These are phyloP conservation scores for Vitis amurensis DNA, from an alignment of 164 flowering plant genomes.

Conservation along the genomic window DNA sequence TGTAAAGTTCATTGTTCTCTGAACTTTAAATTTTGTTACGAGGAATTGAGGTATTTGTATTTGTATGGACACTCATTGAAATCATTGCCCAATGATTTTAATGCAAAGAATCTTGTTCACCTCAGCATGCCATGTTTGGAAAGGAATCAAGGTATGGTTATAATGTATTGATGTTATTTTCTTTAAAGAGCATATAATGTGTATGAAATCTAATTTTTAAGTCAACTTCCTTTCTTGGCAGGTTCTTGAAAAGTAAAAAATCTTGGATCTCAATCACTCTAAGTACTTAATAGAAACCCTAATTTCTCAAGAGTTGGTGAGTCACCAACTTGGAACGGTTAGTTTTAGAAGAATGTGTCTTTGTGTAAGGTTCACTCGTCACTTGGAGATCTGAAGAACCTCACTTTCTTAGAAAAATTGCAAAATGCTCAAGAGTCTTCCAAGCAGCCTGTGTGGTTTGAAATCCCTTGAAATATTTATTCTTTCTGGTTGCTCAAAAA, in stretches of 20 bases:
- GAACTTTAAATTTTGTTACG: neutral
- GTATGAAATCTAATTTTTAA: too few species aligned
- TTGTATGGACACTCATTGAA: neutral
- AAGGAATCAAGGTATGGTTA: constrained; percentile 2
- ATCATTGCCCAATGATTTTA: constrained; percentile 3
- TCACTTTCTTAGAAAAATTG: constrained; percentile 8
- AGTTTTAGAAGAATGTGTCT: constrained; percentile 10
- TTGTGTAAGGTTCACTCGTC: constrained; percentile 14
- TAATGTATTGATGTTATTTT: neutral
- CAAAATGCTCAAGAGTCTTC: constrained; percentile 11
- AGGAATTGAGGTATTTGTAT: constrained; percentile 1
- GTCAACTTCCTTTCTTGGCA: neutral
- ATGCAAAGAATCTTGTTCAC: neutral
- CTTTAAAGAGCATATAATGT: too few species aligned
- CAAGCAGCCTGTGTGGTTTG: neutral
- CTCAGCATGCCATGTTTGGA: constrained; percentile 14
- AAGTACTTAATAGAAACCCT: neutral
- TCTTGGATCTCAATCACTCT: constrained; percentile 9
- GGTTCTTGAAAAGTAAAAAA: constrained; percentile 5
- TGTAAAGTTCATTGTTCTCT: neutral
- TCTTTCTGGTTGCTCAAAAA: too few species aligned
- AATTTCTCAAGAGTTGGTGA: neutral
- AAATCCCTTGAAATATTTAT: neutral
- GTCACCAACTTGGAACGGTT: constrained; percentile 5
- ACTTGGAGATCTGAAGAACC: constrained; percentile 4